Evolutionary conservation across 768 basidiomycete species (phyloP).

Genomic region (Punctularia strigosozonata): DNA sequence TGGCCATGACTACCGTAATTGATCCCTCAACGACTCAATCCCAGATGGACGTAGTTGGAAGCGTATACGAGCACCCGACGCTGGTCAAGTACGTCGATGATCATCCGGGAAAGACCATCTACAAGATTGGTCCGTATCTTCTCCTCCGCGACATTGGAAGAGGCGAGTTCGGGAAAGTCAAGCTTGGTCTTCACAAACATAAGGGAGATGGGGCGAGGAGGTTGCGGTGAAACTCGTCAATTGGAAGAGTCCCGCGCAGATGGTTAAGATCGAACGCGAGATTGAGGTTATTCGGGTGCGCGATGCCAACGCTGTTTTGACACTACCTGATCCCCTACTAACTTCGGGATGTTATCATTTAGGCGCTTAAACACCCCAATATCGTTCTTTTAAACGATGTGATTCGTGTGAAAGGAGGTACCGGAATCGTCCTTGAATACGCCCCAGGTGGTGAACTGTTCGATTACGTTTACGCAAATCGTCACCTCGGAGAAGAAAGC

Average conservation of each 20-base stretch:
- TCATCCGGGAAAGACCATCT: slow-evolving; percentile 76
- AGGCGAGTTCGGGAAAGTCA: slow-evolving; percentile 98
- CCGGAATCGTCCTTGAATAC: slow-evolving; percentile 97
- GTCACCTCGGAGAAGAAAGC: slow-evolving; percentile 88
- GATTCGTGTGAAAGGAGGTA: slow-evolving; percentile 98
- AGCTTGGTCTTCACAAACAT: slow-evolving; percentile 88
- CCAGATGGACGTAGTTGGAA: slow-evolving; percentile 40
- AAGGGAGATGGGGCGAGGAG: slow-evolving; percentile 94
- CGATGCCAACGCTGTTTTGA: slow-evolving; percentile 10
- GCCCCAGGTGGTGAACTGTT: slow-evolving; percentile 98
- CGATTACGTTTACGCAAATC: slow-evolving; percentile 98
- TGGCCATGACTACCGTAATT: no score
- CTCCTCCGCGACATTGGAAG: slow-evolving; percentile 96
- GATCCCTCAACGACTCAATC: no score
- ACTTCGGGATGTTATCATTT: slow-evolving; percentile 4
- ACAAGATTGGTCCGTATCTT: slow-evolving; percentile 91
- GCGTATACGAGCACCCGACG: slow-evolving; percentile 77
- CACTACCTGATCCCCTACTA: slow-evolving; percentile 9
- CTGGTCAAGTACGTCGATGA: slow-evolving; percentile 73
- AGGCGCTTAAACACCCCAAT: slow-evolving; percentile 95
- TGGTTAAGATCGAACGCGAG: slow-evolving; percentile 94
- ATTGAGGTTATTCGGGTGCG: slow-evolving; percentile 91
- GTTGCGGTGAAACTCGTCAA: slow-evolving; percentile 98
- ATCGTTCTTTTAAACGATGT: slow-evolving; percentile 97
- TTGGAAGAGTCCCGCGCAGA: slow-evolving; percentile 71